Evolutionary conservation across 352 stramenopile species (phyloP), one percentile per base, ranked within the genome.

Genomic region (Phytophthora cactorum): DNA sequence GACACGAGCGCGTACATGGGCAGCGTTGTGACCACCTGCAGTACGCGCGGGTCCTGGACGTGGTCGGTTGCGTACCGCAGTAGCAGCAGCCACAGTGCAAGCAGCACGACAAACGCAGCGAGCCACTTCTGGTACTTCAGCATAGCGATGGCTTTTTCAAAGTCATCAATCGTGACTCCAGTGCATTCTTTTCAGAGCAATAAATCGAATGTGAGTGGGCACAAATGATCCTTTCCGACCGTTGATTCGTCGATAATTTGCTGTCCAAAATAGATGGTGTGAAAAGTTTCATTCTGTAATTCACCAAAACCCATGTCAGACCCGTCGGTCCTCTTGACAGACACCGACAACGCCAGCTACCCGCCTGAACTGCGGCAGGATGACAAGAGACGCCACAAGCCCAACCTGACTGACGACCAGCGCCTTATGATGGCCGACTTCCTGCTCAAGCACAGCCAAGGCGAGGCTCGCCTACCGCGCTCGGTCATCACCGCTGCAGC

Each of bases 41-140:
- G 36, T 17, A 90, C 58, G 10, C 70, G 81, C 31, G 66, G 29
- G 43, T 92, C 75, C 9, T 41, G 60, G 12, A 79, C 56, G 0
- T 58, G 58, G 6, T 74, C 64, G 14, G 68, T 53, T 32, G 73
- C 77, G 41, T 82, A 85, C 50, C 74, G 63, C 52, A 86, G 71
- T 49, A 89, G 70, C 44, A 84, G 34, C 41, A 88, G 64, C 84
- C 84, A 92, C 41, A 84, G 57, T 44, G 71, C 58, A 14, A 91
- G 66, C 56, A 87, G 65, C 22, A 79, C 58, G 34, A 82, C 66
- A 52, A 89, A 77, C 1, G 71, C 74, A 36, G 38, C 57, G 34
- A 92, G 68, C 82, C 84, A 91, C 74, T 85, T 90, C 69, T 91
- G 84, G 75, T 91, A 92, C 77, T 91, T 92, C 52, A 92, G 82